Evolutionary conservation across 345 rosid genomes (phyloP).

Genomic region (Camelina sativa): DNA sequence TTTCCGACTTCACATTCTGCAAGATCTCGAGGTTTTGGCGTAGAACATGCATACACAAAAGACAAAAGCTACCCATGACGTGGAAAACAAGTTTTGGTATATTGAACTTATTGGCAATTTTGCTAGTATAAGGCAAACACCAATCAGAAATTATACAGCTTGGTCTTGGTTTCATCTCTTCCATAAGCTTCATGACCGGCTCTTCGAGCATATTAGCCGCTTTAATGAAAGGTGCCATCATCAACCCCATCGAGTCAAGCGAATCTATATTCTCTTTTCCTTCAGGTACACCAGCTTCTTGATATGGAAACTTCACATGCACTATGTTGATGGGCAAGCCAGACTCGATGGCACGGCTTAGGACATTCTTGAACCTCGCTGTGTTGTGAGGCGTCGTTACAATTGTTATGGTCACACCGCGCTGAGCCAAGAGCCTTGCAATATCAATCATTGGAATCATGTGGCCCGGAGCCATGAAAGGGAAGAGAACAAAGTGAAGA

Average conservation of each 20-base stretch:
- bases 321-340: conserved; percentile 35
- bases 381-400: conserved; percentile 54
- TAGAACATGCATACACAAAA: conserved; percentile 40
- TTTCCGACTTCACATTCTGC: conserved; percentile 13
- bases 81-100: conserved; percentile 62
- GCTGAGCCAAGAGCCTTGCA: conserved; percentile 49
- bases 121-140: conserved; percentile 47
- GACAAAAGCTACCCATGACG: conserved; percentile 49
- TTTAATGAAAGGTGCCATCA: background rate
- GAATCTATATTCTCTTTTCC: conserved; percentile 47
- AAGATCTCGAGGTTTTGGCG: conserved; percentile 2
- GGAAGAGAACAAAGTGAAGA: conserved; percentile 41
- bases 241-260: conserved; percentile 15
- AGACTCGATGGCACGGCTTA: conserved; percentile 39
- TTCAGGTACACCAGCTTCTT: conserved; percentile 42
- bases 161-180: conserved; percentile 46
- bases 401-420: conserved; percentile 42
- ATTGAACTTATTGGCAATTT: conserved; percentile 42
- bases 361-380: conserved; percentile 24
- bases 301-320: conserved; percentile 34
- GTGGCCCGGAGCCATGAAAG: conserved; percentile 47
- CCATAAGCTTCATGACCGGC: conserved; percentile 40
- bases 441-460: conserved; percentile 53
- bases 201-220: conserved; percentile 31
- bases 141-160: conserved; percentile 59